These are phyloP conservation scores for Glycine soja DNA, from an alignment of 306 rosid genomes.

Conservation along the genomic window DNA sequence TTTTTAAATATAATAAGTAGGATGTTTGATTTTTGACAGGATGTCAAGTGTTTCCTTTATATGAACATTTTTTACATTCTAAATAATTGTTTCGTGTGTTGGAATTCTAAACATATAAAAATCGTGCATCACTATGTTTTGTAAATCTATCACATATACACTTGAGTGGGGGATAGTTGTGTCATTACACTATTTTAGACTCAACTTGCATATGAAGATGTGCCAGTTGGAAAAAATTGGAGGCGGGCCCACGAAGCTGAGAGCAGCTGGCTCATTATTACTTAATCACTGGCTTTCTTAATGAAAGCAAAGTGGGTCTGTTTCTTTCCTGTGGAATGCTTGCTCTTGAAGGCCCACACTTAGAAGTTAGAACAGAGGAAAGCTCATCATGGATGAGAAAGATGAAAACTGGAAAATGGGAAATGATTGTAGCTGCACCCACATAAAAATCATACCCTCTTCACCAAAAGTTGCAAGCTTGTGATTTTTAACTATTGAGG, in stretches of 20 bases:
- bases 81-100: no score
- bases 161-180: no score
- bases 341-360: constrained; percentile 55
- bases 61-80: no score
- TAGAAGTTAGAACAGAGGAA: constrained; percentile 47
- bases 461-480: not conserved
- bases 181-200: no score
- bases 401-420: constrained; percentile 37
- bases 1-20: no score
- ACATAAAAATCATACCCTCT: constrained; percentile 51
- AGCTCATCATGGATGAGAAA: constrained; percentile 53
- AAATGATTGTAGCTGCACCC: constrained; percentile 54
- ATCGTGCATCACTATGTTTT: no score
- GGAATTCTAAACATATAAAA: no score
- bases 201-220: no score
- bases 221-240: not conserved
- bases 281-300: constrained; percentile 47
- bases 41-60: no score
- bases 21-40: no score
- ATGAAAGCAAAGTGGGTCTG: constrained; percentile 51
- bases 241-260: constrained; percentile 57
- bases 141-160: no score
- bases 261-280: constrained; percentile 55
- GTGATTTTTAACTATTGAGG: constrained; percentile 41
- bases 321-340: constrained; percentile 45